phyloP scores from a whole-genome alignment of 1,284 basidiomycete genomes.

The Trichosporon coremiiforme region DNA sequence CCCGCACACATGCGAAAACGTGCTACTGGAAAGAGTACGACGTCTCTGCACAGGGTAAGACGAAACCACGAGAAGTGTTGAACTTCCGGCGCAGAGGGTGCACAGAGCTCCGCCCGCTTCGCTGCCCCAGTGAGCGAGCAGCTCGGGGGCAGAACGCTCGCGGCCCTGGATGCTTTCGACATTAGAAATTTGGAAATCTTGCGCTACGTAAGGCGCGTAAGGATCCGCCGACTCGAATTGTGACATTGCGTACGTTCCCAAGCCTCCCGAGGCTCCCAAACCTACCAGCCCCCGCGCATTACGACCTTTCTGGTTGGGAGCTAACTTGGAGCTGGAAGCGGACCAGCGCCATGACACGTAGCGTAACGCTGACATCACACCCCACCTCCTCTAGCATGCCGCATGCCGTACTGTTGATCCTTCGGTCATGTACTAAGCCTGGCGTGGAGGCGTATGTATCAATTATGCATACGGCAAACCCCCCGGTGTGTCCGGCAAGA shows the following conservation, averaged over 20 bases:
- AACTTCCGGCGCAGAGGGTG: background rate
- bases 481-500: background rate
- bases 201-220: too few relatives aligned
- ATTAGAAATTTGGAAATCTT: background rate
- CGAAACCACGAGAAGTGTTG: too few relatives aligned
- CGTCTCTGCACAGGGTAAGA: too few relatives aligned
- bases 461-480: background rate
- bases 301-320: background rate
- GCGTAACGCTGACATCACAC: constrained; percentile 7
- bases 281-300: background rate
- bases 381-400: background rate
- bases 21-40: background rate
- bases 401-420: constrained; percentile 1
- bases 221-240: too few relatives aligned
- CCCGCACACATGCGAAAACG: background rate
- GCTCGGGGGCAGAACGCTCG: too few relatives aligned
- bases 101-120: background rate
- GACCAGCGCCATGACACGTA: background rate
- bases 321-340: too few relatives aligned
- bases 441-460: background rate
- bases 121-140: too few relatives aligned
- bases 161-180: too few relatives aligned
- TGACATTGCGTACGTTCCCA: background rate
- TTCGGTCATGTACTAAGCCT: background rate
- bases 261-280: too few relatives aligned